Evolutionary conservation across 345 rosid species (phyloP).

Genomic region (Microthlaspi erraticum): DNA sequence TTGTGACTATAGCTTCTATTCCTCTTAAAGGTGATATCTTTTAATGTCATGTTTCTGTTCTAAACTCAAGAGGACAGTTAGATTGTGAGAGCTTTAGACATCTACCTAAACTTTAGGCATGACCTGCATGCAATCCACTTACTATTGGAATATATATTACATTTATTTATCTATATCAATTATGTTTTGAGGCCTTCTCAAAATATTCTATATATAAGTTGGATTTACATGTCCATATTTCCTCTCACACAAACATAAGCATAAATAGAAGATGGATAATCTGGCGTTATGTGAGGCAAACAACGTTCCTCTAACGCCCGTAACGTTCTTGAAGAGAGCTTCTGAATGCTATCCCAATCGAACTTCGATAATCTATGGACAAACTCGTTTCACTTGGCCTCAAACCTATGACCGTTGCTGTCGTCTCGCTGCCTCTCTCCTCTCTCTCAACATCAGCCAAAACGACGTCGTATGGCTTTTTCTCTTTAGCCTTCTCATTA

Average conservation of each 20-base stretch:
- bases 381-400: constrained; percentile 62
- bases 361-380: constrained; percentile 61
- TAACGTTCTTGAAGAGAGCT: constrained; percentile 74
- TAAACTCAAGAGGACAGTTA: background rate
- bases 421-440: constrained; percentile 68
- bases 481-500: constrained; percentile 1
- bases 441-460: constrained; percentile 57
- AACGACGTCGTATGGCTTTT: constrained; percentile 60
- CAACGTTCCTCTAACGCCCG: constrained; percentile 65
- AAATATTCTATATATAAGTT: constrained; percentile 20
- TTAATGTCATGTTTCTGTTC: background rate
- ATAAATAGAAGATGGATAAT: constrained; percentile 59
- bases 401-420: constrained; percentile 71
- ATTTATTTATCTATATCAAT: background rate
- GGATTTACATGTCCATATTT: background rate
- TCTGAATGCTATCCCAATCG: constrained; percentile 58
- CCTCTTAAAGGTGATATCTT: background rate
- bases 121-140: background rate
- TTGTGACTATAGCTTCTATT: background rate
- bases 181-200: background rate
- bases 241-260: background rate
- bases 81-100: background rate
- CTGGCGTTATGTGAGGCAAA: constrained; percentile 62
- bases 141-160: background rate
- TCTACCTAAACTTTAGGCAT: constrained; percentile 26